Evolutionary conservation across 768 basidiomycete genomes (phyloP).

Genomic region (Phlebiopsis flavidoalba): DNA sequence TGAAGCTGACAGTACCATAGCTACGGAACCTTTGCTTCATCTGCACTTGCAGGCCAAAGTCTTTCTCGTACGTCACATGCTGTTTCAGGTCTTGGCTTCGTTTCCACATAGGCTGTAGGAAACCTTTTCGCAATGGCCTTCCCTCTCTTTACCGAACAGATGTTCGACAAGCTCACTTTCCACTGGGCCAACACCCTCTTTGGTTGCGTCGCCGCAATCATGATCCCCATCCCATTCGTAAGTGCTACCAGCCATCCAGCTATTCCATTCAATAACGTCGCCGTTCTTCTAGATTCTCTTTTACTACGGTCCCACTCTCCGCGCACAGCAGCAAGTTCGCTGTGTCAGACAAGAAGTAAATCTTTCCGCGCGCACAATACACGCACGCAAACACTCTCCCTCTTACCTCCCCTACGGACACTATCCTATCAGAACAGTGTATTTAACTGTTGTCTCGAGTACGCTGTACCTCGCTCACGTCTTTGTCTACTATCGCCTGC

Average conservation of each 20-base stretch:
- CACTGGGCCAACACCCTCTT: slow-evolving; percentile 44
- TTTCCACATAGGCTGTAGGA: no score
- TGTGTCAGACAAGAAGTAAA: background rate
- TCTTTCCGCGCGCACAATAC: no score
- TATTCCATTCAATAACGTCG: background rate
- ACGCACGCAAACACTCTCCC: no score
- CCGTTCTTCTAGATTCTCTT: slow-evolving; percentile 16
- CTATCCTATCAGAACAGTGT: no score
- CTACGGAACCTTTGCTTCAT: slow-evolving; percentile 44
- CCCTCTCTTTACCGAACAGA: slow-evolving; percentile 43
- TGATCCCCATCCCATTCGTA: slow-evolving; percentile 42
- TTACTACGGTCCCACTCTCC: slow-evolving; percentile 21
- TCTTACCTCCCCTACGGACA: no score
- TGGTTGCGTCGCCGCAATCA: slow-evolving; percentile 33
- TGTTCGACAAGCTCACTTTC: slow-evolving; percentile 43
- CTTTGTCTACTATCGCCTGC: no score
- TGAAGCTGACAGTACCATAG: slow-evolving; percentile 15
- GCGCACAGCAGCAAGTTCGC: slow-evolving; percentile 24
- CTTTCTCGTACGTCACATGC: slow-evolving; percentile 28
- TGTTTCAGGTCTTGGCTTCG: no score
- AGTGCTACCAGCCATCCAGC: slow-evolving; percentile 8
- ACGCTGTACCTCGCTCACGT: no score
- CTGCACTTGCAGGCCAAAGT: slow-evolving; percentile 49
- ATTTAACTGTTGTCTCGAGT: no score
- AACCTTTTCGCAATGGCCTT: slow-evolving; percentile 38